Evolutionary conservation across 305 asterid genomes (phyloP).

Genomic region (Fraxinus sp.): DNA sequence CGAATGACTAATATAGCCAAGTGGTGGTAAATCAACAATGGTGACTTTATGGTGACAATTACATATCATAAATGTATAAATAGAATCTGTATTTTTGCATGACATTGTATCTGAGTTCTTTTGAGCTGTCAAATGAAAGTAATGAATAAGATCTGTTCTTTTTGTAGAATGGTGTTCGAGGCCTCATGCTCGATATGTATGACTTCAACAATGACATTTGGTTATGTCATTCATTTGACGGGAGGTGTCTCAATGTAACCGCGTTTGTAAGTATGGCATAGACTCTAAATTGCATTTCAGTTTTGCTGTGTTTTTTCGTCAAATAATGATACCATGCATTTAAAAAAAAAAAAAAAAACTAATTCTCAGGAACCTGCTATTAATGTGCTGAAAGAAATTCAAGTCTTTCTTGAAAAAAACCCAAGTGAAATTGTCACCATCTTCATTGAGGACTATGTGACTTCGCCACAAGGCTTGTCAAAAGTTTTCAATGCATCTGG

Average conservation of each 20-base stretch:
- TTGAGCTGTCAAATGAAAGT: neutral
- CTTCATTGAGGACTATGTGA: slow-evolving; percentile 81
- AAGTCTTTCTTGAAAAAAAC: slow-evolving; percentile 51
- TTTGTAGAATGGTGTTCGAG: slow-evolving; percentile 92
- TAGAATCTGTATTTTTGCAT: neutral
- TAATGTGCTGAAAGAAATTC: slow-evolving; percentile 64
- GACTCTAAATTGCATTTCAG: neutral
- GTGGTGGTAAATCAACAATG: neutral
- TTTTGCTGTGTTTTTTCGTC: neutral
- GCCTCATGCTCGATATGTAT: slow-evolving; percentile 93
- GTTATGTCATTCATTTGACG: slow-evolving; percentile 81
- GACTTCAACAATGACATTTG: slow-evolving; percentile 85
- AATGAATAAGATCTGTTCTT: neutral
- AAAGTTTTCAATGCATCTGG: slow-evolving; percentile 78
- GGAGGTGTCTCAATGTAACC: slow-evolving; percentile 67
- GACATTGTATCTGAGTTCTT: neutral
- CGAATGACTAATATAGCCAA: neutral
- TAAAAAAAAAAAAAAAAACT: neutral
- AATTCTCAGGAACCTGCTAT: slow-evolving; percentile 76
- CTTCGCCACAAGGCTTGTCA: slow-evolving; percentile 56
- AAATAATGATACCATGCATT: neutral
- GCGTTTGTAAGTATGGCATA: slow-evolving; percentile 68
- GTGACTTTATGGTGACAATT: neutral
- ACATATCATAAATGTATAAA: neutral
- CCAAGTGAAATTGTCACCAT: slow-evolving; percentile 72